These are phyloP conservation scores for Ophiocordyceps camponoti-saundersi DNA, from an alignment of 2,329 filamentous ascomycete species.

Conservation along the genomic window DNA sequence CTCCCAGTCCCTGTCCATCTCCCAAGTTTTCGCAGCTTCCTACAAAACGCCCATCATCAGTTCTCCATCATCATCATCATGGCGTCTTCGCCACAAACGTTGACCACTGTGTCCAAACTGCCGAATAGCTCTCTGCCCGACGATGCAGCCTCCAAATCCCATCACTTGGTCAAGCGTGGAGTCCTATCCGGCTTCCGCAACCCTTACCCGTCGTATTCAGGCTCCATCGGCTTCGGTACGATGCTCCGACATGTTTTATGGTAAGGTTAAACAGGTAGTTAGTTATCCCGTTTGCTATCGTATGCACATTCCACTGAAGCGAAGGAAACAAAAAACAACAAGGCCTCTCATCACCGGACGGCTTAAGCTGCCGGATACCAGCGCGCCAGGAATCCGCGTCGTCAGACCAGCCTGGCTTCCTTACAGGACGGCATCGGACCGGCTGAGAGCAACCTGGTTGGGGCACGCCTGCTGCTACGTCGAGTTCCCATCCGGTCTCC, in stretches of 20 bases:
- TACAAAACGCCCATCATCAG: background rate
- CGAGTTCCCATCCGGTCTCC: constrained; percentile 72
- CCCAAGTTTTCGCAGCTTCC: background rate
- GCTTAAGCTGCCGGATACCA: constrained; percentile 37
- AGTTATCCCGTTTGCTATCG: too few relatives aligned
- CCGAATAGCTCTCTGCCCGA: constrained; percentile 17
- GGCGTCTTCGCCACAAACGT: background rate
- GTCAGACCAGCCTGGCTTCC: constrained; percentile 50
- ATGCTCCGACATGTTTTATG: constrained; percentile 16
- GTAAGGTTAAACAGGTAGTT: constrained; percentile 16
- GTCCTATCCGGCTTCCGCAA: constrained; percentile 28
- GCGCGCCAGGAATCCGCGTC: constrained; percentile 48
- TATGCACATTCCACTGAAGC: too few relatives aligned
- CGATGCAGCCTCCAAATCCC: constrained; percentile 25
- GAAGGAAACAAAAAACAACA: background rate
- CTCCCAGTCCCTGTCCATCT: background rate
- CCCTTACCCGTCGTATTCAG: constrained; percentile 28
- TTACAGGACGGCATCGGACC: constrained; percentile 32
- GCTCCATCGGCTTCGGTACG: constrained; percentile 6
- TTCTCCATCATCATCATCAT: background rate
- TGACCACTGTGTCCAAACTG: constrained; percentile 16
- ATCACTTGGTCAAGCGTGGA: constrained; percentile 28
- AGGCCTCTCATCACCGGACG: constrained; percentile 23
- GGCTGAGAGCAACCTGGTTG: constrained; percentile 79
- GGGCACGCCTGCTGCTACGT: constrained; percentile 90